Evolutionary conservation across 768 basidiomycete genomes (phyloP), one percentile per base, ranked within the genome.

Genomic region (Leccinum sublutescens): DNA sequence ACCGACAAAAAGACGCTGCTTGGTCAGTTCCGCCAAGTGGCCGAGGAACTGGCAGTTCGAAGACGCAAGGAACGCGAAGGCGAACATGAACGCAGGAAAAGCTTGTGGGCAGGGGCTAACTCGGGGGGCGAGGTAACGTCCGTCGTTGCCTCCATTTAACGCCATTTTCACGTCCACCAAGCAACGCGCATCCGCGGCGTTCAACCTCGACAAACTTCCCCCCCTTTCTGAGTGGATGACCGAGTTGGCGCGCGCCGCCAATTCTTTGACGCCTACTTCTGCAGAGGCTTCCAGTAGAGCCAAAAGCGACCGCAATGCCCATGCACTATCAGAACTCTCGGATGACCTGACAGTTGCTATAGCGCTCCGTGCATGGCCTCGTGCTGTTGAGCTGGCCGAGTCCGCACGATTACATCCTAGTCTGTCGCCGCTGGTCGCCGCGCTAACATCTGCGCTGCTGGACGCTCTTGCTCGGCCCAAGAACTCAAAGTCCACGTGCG

Each of bases 1-100:
- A 77, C 86, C 25, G 94, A 98, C 68, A 99, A 99, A 79, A 95
- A 91, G 74, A 78, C 80, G 9, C 80, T 98, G 0, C 80, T 99
- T 14, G 74, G 85, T 0, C 88, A 94, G 61, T 93, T 98, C 77
- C 85, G 95, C 33, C 90, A 92, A 66, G 90, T 95, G 4, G 93
- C 95, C 1, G 95, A 98, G 71, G 96, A 98, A 66, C 79, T 97
- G 4, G 82, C 89, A 8, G 84, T 88, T 47, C 92, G 93, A 74
- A 89, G 85, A 66, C 85, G 95, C 56, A 96, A 94, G 73, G 94
- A 98, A 67, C 89, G 94, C 57, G 90, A 98, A 75, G 91, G 92
- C 53, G 91, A 95, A 75, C 88, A 97, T 66, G 93, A 95, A 70
- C 79, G 93, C 57, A 80, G 95, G 47, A 92, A 93, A 74, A 90